Conservation (phyloP, 2,329 filamentous ascomycete species). For the Parastagonospora avenae region DNA sequence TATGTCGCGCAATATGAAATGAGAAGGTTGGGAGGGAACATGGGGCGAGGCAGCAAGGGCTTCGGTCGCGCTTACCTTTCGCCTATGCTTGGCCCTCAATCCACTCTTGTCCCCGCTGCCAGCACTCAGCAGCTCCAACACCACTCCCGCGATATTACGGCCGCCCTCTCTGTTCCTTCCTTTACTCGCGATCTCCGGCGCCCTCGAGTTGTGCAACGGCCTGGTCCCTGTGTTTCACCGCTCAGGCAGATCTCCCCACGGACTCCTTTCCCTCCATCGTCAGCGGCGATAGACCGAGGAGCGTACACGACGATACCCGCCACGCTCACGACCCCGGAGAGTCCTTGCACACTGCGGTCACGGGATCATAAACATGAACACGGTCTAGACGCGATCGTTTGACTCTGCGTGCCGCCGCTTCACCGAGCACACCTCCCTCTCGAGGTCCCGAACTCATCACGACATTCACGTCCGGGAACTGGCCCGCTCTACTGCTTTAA, state of each 20-base stretch:
- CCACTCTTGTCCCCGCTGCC: background rate
- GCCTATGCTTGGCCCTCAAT: background rate
- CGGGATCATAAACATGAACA: constrained; percentile 15
- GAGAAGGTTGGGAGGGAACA: constrained; percentile 1
- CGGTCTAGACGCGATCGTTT: constrained; percentile 4
- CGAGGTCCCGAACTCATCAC: constrained; percentile 12
- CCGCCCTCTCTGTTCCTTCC: background rate
- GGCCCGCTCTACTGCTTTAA: constrained; percentile 5
- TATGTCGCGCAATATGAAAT: background rate
- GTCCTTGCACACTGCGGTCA: constrained; percentile 5
- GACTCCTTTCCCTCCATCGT: constrained; percentile 2
- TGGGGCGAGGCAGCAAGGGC: background rate
- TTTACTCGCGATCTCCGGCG: background rate
- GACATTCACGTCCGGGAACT: constrained; percentile 6
- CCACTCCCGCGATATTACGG: background rate
- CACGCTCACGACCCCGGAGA: background rate
- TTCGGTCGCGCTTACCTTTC: background rate
- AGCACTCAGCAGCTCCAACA: background rate
- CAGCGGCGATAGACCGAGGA: constrained; percentile 5
- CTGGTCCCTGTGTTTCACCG: background rate
- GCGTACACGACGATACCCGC: constrained; percentile 1
- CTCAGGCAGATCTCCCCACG: background rate
- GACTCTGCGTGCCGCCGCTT: constrained; percentile 10
- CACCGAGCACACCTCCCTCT: constrained; percentile 11
- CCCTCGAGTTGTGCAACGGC: background rate